A percentile compares a stretch with the other conserved stretches of the same genome.
Evolutionary conservation across 768 basidiomycete genomes (phyloP).

Genomic region (Sporobolomyces roseus): DNA sequence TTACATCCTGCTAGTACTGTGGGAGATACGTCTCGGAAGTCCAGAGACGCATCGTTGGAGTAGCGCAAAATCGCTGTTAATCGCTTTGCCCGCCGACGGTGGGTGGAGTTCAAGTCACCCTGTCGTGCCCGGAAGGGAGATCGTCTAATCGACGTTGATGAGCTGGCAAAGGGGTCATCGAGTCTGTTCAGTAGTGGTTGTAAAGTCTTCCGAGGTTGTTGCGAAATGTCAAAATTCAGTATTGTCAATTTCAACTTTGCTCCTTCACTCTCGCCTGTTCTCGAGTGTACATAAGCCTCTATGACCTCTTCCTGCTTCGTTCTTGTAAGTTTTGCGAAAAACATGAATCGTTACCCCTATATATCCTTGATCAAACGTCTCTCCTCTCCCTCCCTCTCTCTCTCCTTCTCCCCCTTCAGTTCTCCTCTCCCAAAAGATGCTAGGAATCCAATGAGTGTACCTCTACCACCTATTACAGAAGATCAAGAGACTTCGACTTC

Average conservation of each 20-base stretch:
- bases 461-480: background rate
- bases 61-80: constrained; percentile 65
- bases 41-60: no score
- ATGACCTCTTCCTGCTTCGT: no score
- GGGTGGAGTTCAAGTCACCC: constrained; percentile 76
- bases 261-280: no score
- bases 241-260: no score
- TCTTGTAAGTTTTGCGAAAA: no score
- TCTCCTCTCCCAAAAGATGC: background rate
- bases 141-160: constrained; percentile 4
- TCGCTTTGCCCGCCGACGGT: constrained; percentile 80
- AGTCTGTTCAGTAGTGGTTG: background rate
- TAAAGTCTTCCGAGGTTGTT: no score
- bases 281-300: no score
- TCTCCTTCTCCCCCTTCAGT: background rate
- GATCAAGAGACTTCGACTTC: no score
- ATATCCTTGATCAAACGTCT: background rate
- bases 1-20: no score
- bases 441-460: background rate
- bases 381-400: background rate
- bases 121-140: constrained; percentile 63
- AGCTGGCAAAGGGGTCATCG: background rate
- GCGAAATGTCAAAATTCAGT: no score
- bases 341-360: no score
- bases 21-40: no score